Evolutionary conservation across 2,329 filamentous ascomycete genomes (phyloP).

Genomic region (Apiospora marii): DNA sequence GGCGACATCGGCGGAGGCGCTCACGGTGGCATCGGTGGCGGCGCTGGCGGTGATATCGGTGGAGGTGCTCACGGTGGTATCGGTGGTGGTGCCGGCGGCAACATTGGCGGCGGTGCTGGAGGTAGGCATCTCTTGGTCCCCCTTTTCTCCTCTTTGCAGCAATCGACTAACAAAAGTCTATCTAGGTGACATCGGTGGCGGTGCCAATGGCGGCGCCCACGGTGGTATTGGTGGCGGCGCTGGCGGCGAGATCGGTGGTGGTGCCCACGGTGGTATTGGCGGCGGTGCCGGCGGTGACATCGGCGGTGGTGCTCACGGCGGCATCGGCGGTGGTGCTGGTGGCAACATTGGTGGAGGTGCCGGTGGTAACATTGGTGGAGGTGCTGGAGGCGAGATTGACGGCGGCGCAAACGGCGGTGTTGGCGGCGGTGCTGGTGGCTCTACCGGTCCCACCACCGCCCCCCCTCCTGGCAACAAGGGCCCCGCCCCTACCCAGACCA

Average conservation of each 20-base stretch:
- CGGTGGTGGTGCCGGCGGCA: neutral
- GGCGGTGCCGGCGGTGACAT: neutral
- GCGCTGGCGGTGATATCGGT: neutral
- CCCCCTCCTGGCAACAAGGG: neutral
- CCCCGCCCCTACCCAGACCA: constrained; percentile 12
- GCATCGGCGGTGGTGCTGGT: neutral
- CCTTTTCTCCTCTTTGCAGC: too few relatives aligned
- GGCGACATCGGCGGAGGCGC: neutral
- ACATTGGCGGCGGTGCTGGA: neutral
- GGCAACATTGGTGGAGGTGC: neutral
- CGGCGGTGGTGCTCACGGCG: neutral
- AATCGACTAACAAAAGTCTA: too few relatives aligned
- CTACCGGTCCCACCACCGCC: neutral
- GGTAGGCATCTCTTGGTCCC: too few relatives aligned
- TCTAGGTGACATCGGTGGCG: neutral
- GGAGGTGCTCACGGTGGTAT: neutral
- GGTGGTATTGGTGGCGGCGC: neutral
- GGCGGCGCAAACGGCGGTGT: constrained; percentile 4
- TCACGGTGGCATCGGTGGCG: too few relatives aligned
- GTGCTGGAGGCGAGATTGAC: neutral
- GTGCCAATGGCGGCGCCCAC: neutral
- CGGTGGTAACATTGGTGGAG: neutral
- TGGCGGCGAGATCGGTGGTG: neutral
- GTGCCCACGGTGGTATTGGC: neutral
- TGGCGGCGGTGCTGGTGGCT: neutral